Evolutionary conservation across 495 filamentous ascomycete species (phyloP).

Genomic region (Tetracladium setigerum): DNA sequence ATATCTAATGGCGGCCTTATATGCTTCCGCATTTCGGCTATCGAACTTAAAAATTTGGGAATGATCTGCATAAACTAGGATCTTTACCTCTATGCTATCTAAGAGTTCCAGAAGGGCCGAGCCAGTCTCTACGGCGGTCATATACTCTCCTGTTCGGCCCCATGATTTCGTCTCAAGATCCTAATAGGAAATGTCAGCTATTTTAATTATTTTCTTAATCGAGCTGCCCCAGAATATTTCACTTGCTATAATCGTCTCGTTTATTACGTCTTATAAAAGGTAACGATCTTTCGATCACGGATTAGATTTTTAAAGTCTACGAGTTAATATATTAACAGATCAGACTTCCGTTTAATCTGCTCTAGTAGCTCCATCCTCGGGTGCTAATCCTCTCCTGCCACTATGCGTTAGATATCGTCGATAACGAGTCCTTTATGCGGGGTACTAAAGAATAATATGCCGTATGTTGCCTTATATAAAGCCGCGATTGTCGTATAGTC

Average conservation of each 20-base stretch:
- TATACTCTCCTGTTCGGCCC: slow-evolving; percentile 8
- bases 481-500: slow-evolving; percentile 24
- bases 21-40: slow-evolving; percentile 1
- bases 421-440: slow-evolving; percentile 28
- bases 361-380: slow-evolving; percentile 2
- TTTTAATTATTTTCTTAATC: not conserved
- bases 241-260: slow-evolving; percentile 20
- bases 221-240: not conserved
- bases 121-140: slow-evolving; percentile 7
- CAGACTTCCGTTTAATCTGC: slow-evolving; percentile 15
- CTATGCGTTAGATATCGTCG: slow-evolving; percentile 26
- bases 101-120: slow-evolving; percentile 19
- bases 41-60: slow-evolving; percentile 23
- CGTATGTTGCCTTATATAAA: slow-evolving; percentile 28
- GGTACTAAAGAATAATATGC: slow-evolving; percentile 27
- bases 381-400: slow-evolving; percentile 13
- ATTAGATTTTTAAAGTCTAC: slow-evolving; percentile 24
- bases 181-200: no score
- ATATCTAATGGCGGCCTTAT: slow-evolving; percentile 9
- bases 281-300: slow-evolving; percentile 24
- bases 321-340: slow-evolving; percentile 14
- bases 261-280: slow-evolving; percentile 27
- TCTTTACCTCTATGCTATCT: slow-evolving; percentile 12
- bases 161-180: slow-evolving; percentile 2
- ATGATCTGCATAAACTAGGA: slow-evolving; percentile 18